A percentile compares a stretch with the other conserved stretches of the same genome.
Evolutionary conservation across 257 asterid genomes (phyloP).

Genomic region (Cruciata laevipes): DNA sequence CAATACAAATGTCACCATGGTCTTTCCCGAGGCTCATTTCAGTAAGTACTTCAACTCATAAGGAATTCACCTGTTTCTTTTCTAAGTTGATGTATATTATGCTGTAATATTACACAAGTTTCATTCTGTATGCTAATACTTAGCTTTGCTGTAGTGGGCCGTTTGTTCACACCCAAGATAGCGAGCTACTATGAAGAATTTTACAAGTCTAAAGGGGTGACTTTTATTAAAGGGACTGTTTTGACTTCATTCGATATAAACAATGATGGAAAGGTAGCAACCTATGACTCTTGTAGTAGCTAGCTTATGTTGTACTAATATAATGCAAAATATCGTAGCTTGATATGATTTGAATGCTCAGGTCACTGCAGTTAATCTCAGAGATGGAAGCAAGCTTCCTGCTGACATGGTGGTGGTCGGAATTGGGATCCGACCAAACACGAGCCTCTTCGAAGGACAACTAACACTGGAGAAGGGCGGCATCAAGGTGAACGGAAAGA

Average conservation of each 20-base stretch:
- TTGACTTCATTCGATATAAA: constrained; percentile 78
- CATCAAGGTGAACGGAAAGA: constrained; percentile 66
- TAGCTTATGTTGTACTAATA: not conserved
- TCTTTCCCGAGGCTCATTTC: constrained; percentile 84
- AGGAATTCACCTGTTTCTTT: not conserved
- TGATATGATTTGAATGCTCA: constrained; percentile 17
- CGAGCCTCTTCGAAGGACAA: constrained; percentile 85
- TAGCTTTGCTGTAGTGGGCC: constrained; percentile 62
- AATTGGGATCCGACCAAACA: constrained; percentile 89
- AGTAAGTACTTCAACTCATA: constrained; percentile 35
- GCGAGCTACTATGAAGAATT: constrained; percentile 85
- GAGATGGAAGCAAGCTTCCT: constrained; percentile 67
- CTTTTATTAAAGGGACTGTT: constrained; percentile 81
- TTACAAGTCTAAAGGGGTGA: constrained; percentile 88
- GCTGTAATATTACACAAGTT: not conserved
- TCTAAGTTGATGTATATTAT: not conserved
- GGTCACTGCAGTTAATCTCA: constrained; percentile 79
- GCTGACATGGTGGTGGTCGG: constrained; percentile 88
- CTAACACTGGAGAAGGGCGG: constrained; percentile 86
- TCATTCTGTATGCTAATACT: not conserved
- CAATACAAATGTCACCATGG: constrained; percentile 71
- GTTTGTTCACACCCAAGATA: constrained; percentile 76
- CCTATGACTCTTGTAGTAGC: not conserved
- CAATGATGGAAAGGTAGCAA: constrained; percentile 67
- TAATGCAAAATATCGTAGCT: not conserved